These are phyloP conservation scores for Trichoderma gamsii DNA, from an alignment of 495 filamentous ascomycete species.

Conservation along the genomic window DNA sequence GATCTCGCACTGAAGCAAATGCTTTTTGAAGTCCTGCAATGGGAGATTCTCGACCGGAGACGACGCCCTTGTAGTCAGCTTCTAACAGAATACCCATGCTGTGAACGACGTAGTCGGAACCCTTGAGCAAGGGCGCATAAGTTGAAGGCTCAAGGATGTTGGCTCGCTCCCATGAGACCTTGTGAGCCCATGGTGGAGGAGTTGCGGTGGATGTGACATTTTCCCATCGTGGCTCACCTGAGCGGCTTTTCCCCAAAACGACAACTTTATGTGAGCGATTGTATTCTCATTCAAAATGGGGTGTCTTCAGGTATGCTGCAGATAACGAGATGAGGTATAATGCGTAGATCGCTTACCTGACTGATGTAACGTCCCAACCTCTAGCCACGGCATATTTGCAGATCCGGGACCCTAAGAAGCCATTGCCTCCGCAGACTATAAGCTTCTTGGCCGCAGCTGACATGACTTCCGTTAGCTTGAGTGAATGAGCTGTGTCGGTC, in stretches of 20 bases:
- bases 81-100: conserved; percentile 94
- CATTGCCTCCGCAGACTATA: conserved; percentile 87
- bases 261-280: background rate
- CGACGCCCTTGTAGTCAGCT: conserved; percentile 92
- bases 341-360: conserved; percentile 53
- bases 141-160: conserved; percentile 76
- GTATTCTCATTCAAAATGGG: background rate
- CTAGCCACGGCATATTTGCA: conserved; percentile 77
- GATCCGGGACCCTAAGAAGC: conserved; percentile 91
- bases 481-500: background rate
- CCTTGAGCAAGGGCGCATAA: conserved; percentile 65
- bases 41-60: conserved; percentile 73
- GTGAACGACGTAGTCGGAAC: conserved; percentile 81
- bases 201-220: conserved; percentile 63
- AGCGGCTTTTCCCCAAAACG: conserved; percentile 52
- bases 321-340: background rate
- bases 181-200: conserved; percentile 72
- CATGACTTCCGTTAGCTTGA: conserved; percentile 1
- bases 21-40: conserved; percentile 67
- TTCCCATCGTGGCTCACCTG: conserved; percentile 81
- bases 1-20: conserved; percentile 48
- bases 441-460: conserved; percentile 53
- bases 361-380: conserved; percentile 83
- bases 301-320: no score
- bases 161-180: conserved; percentile 78